phyloP scores from a whole-genome alignment of 192 early-diverging fungal species.

The Backusella sp. region DNA sequence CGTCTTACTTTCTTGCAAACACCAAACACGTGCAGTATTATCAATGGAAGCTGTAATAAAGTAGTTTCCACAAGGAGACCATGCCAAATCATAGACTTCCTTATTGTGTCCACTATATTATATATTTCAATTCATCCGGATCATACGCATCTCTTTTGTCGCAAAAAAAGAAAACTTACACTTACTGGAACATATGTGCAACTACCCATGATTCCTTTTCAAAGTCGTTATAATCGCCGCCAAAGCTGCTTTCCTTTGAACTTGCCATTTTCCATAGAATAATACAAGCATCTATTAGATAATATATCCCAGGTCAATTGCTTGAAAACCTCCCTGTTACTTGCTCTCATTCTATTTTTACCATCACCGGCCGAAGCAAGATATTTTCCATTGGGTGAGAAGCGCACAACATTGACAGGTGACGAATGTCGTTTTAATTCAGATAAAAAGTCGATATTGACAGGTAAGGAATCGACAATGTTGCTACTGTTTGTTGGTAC shows the following conservation, averaged over 20 bases:
- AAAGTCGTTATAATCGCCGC: constrained; percentile 28
- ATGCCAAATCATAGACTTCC: constrained; percentile 91
- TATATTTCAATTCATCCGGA: too few species aligned
- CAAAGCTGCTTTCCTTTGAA: constrained; percentile 40
- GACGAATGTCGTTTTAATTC: constrained; percentile 82
- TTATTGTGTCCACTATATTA: constrained; percentile 60
- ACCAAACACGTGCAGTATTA: constrained; percentile 85
- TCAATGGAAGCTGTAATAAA: constrained; percentile 87
- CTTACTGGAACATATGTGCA: constrained; percentile 62
- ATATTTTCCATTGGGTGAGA: constrained; percentile 67
- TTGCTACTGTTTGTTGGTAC: not conserved
- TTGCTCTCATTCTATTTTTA: constrained; percentile 6
- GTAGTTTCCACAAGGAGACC: constrained; percentile 85
- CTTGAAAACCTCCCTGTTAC: too few species aligned
- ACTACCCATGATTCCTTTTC: constrained; percentile 81
- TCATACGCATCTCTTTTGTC: not conserved
- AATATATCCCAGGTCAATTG: too few species aligned
- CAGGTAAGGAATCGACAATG: constrained; percentile 43
- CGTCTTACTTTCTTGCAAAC: constrained; percentile 63
- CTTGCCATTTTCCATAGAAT: constrained; percentile 81
- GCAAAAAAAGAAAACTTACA: not conserved
- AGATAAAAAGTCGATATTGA: constrained; percentile 74
- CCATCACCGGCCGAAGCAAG: constrained; percentile 91
- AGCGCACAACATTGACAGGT: constrained; percentile 92
- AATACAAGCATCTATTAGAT: constrained; percentile 69